Percentiles rank a stretch among this genome's conserved stretches.
Conservation (phyloP, 768 basidiomycete species). For the Daedaleopsis sinensis region DNA sequence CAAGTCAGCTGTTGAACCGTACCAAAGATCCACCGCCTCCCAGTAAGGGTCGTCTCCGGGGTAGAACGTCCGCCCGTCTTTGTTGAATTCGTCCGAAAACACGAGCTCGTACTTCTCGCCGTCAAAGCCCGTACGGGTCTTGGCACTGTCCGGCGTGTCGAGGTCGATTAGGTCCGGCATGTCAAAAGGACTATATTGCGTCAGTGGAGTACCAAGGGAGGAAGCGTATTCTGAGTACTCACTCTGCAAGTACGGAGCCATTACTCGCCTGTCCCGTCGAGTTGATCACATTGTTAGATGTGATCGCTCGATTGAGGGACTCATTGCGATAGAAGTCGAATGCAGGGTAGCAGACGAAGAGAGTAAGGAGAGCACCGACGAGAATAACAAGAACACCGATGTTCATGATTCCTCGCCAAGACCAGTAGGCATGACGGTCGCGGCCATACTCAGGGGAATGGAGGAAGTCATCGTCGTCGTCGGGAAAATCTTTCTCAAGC, state of each 20-base stretch:
- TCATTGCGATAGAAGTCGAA: conserved; percentile 50
- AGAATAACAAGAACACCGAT: conserved; percentile 68
- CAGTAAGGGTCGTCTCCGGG: conserved; percentile 70
- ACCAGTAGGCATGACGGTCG: conserved; percentile 38
- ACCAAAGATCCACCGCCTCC: conserved; percentile 77
- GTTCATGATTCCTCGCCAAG: conserved; percentile 64
- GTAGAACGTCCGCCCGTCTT: conserved; percentile 52
- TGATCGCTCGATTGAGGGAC: conserved; percentile 46
- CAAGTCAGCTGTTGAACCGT: conserved; percentile 66
- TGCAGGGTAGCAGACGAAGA: conserved; percentile 88
- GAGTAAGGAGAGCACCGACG: conserved; percentile 58
- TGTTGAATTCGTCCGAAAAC: conserved; percentile 69
- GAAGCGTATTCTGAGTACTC: neutral
- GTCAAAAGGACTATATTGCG: conserved; percentile 26
- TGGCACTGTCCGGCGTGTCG: conserved; percentile 64
- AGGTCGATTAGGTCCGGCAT: conserved; percentile 70
- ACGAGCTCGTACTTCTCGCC: conserved; percentile 67
- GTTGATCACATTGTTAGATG: conserved; percentile 70
- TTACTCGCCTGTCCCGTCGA: conserved; percentile 55
- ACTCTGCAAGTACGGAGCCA: conserved; percentile 36
- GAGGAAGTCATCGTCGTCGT: conserved; percentile 76
- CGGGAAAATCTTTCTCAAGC: conserved; percentile 50
- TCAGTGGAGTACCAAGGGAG: neutral
- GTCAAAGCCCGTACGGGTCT: conserved; percentile 71
- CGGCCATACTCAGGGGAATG: conserved; percentile 58